These are phyloP conservation scores for Colletotrichum zoysiae DNA, from an alignment of 2,329 filamentous ascomycete species.

Conservation along the genomic window DNA sequence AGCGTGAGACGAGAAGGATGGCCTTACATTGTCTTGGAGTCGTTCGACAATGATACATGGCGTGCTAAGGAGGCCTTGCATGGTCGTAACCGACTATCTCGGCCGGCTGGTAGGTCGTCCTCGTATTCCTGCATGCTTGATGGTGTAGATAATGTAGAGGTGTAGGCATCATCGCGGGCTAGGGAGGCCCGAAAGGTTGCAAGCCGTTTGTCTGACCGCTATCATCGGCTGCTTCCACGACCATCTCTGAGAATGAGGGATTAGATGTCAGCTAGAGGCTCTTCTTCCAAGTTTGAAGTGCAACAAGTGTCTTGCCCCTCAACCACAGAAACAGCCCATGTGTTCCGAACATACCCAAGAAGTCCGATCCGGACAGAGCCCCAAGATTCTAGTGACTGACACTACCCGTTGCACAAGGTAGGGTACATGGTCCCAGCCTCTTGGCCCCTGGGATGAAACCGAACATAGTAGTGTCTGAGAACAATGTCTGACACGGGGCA, in stretches of 20 bases:
- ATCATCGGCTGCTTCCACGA: not conserved
- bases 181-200: slow-evolving; percentile 9
- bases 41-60: not conserved
- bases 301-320: slow-evolving; percentile 14
- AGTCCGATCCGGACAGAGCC: slow-evolving; percentile 6
- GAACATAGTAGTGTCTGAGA: not conserved
- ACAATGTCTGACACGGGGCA: not conserved
- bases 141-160: slow-evolving; percentile 2
- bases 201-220: not conserved
- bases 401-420: slow-evolving; percentile 3
- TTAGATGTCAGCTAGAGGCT: not conserved
- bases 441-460: slow-evolving; percentile 7
- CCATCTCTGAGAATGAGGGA: not conserved
- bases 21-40: slow-evolving; percentile 21
- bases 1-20: not conserved
- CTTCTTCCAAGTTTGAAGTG: not conserved
- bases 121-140: slow-evolving; percentile 10
- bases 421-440: slow-evolving; percentile 12
- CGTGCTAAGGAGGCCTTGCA: not conserved
- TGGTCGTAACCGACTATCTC: not conserved
- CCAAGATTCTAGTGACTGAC: slow-evolving; percentile 15
- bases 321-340: not conserved
- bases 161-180: slow-evolving; percentile 1
- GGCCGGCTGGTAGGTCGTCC: not conserved
- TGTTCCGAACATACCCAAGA: not conserved